phyloP scores from a whole-genome alignment of 306 rosid genomes.

The Alnus glutinosa region DNA sequence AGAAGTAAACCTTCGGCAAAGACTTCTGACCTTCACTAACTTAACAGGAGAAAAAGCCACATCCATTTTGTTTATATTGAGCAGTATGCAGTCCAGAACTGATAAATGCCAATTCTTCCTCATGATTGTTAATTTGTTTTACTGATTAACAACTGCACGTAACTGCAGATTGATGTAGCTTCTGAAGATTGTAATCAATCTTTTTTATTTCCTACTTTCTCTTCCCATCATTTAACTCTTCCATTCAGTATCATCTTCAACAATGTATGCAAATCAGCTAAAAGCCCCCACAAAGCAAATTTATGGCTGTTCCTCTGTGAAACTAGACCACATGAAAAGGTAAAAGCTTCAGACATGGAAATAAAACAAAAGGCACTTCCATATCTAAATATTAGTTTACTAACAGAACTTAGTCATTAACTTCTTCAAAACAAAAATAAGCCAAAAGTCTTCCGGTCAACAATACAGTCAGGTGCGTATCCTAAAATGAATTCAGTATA shows the following conservation, averaged over 20 bases:
- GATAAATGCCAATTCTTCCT: constrained; percentile 8
- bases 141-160: not conserved
- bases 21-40: constrained; percentile 46
- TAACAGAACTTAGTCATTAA: not conserved
- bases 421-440: not conserved
- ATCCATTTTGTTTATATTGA: constrained; percentile 16
- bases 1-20: constrained; percentile 6
- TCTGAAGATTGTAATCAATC: not conserved
- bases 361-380: not conserved
- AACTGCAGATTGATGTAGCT: not conserved
- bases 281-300: not conserved
- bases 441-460: not conserved
- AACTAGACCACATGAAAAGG: not conserved
- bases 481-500: not conserved
- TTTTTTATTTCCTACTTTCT: not conserved
- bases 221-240: not conserved
- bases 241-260: not conserved
- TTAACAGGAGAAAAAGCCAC: constrained; percentile 33
- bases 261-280: not conserved
- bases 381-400: not conserved
- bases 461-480: not conserved
- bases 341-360: constrained; percentile 2
- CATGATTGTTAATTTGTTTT: not conserved
- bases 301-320: not conserved
- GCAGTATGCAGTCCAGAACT: not conserved